Percentiles rank a stretch among this genome's conserved stretches.
Evolutionary conservation across 2,329 filamentous ascomycete species (phyloP).

Genomic region (Pseudogymnoascus sp.): DNA sequence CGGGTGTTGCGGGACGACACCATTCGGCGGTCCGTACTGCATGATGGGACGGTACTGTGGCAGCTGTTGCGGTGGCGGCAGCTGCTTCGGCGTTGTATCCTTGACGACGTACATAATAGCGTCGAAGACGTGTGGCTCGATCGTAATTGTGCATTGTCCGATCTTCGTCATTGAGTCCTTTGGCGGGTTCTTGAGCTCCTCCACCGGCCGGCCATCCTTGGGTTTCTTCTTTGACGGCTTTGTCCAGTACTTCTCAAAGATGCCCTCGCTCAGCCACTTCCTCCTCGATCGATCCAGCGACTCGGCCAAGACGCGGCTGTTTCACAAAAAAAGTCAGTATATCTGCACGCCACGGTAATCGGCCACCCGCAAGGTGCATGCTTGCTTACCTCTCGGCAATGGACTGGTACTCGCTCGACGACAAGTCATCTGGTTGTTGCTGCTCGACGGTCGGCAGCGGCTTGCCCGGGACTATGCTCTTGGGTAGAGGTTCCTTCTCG

Average conservation of each 20-base stretch:
- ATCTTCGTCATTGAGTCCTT: constrained; percentile 66
- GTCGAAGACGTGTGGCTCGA: constrained; percentile 74
- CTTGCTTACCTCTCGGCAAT: constrained; percentile 58
- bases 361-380: background rate
- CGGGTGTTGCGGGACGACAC: constrained; percentile 48
- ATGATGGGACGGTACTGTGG: constrained; percentile 46
- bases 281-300: constrained; percentile 66
- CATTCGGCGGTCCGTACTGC: constrained; percentile 58
- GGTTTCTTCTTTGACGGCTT: constrained; percentile 65
- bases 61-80: constrained; percentile 27
- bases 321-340: constrained; percentile 13
- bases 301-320: constrained; percentile 65
- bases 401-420: constrained; percentile 61
- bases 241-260: constrained; percentile 72
- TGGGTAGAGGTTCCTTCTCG: constrained; percentile 44
- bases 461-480: constrained; percentile 54
- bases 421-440: constrained; percentile 56
- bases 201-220: constrained; percentile 44
- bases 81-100: constrained; percentile 46
- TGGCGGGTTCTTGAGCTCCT: constrained; percentile 54
- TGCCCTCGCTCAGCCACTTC: constrained; percentile 62
- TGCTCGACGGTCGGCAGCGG: constrained; percentile 64
- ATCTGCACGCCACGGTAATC: background rate
- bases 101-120: constrained; percentile 67
- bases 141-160: constrained; percentile 64